Percentiles rank a stretch among this genome's conserved stretches.
phyloP scores from a whole-genome alignment of 2,329 filamentous ascomycete genomes.

The Alternaria gansuensis region DNA sequence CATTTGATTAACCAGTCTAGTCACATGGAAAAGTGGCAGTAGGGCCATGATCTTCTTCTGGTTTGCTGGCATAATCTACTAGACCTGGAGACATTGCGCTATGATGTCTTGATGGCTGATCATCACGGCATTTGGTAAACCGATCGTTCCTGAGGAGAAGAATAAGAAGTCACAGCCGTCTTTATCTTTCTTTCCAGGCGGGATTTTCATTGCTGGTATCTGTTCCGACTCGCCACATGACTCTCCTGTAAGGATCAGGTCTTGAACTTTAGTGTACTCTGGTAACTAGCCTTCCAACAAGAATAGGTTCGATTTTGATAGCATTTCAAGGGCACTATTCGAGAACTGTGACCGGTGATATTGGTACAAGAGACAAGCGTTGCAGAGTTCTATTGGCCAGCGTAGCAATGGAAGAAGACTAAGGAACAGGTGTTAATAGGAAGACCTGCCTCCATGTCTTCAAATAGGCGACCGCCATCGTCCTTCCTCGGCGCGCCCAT shows the following conservation, averaged over 20 bases:
- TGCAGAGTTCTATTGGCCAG: neutral
- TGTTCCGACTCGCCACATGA: slow-evolving; percentile 57
- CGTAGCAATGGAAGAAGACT: neutral
- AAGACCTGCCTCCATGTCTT: neutral
- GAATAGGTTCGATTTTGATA: slow-evolving; percentile 63
- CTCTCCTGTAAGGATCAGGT: slow-evolving; percentile 57
- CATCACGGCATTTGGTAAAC: slow-evolving; percentile 51
- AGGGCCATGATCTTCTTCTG: slow-evolving; percentile 53
- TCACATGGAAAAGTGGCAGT: slow-evolving; percentile 50
- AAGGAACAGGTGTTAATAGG: neutral
- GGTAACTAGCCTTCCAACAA: slow-evolving; percentile 64
- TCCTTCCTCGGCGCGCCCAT: slow-evolving; percentile 31
- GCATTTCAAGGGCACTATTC: slow-evolving; percentile 43
- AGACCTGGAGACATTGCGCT: slow-evolving; percentile 67
- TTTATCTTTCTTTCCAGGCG: slow-evolving; percentile 63
- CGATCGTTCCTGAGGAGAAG: slow-evolving; percentile 51
- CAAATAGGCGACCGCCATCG: slow-evolving; percentile 8
- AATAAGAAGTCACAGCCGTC: slow-evolving; percentile 63
- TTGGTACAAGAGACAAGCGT: neutral
- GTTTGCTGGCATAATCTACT: slow-evolving; percentile 54
- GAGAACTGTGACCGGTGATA: neutral
- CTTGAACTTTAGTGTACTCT: slow-evolving; percentile 61
- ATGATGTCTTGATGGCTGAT: slow-evolving; percentile 52
- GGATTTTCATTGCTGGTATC: slow-evolving; percentile 60
- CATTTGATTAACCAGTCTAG: slow-evolving; percentile 57